Percentiles rank a stretch among this genome's conserved stretches.
These are phyloP conservation scores for Elsinoe fawcettii DNA, from an alignment of 2,329 filamentous ascomycete genomes.

Conservation along the genomic window DNA sequence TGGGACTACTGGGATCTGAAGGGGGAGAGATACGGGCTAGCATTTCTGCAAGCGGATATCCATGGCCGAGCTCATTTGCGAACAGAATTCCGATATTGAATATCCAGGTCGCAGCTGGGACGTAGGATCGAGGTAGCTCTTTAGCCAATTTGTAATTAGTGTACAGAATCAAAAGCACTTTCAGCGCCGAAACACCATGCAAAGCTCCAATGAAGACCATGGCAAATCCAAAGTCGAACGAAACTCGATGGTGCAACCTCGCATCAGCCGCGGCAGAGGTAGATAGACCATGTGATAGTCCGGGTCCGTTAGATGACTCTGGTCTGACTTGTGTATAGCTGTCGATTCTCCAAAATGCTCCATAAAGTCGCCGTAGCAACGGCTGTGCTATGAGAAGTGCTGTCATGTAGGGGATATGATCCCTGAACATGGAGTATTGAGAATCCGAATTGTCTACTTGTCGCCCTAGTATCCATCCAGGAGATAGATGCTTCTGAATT, in stretches of 20 bases:
- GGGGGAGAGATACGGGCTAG: constrained; percentile 43
- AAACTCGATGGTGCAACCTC: constrained; percentile 56
- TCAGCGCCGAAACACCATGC: constrained; percentile 78
- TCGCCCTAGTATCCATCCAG: constrained; percentile 87
- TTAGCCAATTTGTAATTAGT: constrained; percentile 76
- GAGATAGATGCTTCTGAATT: constrained; percentile 61
- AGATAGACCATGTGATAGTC: constrained; percentile 35
- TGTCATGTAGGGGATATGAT: constrained; percentile 75
- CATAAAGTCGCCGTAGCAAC: constrained; percentile 64
- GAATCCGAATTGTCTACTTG: constrained; percentile 86
- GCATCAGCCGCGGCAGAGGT: constrained; percentile 46
- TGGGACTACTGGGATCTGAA: constrained; percentile 34
- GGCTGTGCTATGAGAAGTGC: constrained; percentile 71
- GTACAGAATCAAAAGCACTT: constrained; percentile 72
- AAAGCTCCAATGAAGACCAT: constrained; percentile 68
- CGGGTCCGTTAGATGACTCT: constrained; percentile 27
- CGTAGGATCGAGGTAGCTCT: constrained; percentile 57
- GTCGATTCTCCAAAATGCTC: constrained; percentile 42
- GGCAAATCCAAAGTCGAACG: constrained; percentile 79
- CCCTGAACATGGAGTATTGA: constrained; percentile 79
- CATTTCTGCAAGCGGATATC: constrained; percentile 65
- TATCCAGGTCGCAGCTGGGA: constrained; percentile 73
- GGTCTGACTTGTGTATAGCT: constrained; percentile 38
- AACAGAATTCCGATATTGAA: constrained; percentile 86
- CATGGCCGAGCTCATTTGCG: constrained; percentile 74